Percentiles rank a stretch among this genome's conserved stretches.
phyloP scores from a whole-genome alignment of 345 rosid genomes.

The Citrus glauca region DNA sequence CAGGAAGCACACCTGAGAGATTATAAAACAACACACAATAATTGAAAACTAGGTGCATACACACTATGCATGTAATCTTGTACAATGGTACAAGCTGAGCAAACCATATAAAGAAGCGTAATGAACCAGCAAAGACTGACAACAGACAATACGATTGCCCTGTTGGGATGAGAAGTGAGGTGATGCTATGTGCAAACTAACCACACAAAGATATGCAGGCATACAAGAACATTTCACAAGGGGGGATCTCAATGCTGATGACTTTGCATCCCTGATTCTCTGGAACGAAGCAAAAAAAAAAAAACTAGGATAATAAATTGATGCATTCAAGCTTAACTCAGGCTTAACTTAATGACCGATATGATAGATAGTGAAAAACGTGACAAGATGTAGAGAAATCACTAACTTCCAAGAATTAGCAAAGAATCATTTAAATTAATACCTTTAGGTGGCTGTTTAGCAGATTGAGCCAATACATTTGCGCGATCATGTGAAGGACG shows the following conservation, averaged over 20 bases:
- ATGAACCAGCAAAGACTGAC: background rate
- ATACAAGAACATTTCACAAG: background rate
- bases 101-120: background rate
- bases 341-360: background rate
- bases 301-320: background rate
- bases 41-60: background rate
- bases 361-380: background rate
- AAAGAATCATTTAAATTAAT: conserved; percentile 13
- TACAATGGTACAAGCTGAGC: background rate
- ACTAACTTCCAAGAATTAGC: conserved; percentile 13
- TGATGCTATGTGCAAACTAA: no score
- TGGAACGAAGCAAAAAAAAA: background rate
- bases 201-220: background rate
- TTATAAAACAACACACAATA: background rate
- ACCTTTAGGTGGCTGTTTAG: conserved; percentile 66
- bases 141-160: background rate
- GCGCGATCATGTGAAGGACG: conserved; percentile 33
- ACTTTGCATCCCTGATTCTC: background rate
- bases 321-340: background rate
- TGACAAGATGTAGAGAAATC: background rate
- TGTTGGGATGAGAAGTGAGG: background rate
- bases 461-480: conserved; percentile 31
- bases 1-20: background rate
- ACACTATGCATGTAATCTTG: background rate
- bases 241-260: background rate